phyloP scores from a whole-genome alignment of 2,329 filamentous ascomycete species.

The Mycosphaerella sp. region DNA sequence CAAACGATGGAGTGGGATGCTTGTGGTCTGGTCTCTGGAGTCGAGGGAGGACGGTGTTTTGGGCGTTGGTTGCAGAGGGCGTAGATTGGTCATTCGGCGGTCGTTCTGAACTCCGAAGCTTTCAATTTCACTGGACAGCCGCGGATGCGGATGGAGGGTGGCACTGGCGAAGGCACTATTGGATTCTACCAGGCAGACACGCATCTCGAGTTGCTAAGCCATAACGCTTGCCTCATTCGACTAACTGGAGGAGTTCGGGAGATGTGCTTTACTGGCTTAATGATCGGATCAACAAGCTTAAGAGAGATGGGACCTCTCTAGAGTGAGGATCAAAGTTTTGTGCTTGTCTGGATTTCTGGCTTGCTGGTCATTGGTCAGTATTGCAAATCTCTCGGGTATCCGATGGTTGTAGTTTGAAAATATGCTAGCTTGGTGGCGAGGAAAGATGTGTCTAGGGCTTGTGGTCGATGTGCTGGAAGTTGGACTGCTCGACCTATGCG shows the following conservation, averaged over 20 bases:
- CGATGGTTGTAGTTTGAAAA: not conserved
- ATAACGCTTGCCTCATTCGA: not conserved
- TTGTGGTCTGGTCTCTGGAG: not conserved
- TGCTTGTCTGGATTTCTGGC: slow-evolving; percentile 61
- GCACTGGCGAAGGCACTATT: slow-evolving; percentile 6
- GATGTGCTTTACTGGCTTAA: not conserved
- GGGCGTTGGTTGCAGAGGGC: not conserved
- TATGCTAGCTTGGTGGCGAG: not conserved
- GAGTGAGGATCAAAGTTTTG: slow-evolving; percentile 92
- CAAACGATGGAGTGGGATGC: not conserved
- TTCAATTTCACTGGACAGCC: slow-evolving; percentile 13
- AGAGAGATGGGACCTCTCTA: slow-evolving; percentile 68
- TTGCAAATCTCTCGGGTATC: not conserved
- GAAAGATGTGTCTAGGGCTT: not conserved
- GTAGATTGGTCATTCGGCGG: not conserved
- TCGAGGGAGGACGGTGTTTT: not conserved
- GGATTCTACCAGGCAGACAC: not conserved
- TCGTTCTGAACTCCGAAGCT: slow-evolving; percentile 18
- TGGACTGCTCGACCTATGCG: not conserved
- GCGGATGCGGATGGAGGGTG: not conserved
- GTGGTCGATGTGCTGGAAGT: slow-evolving; percentile 1
- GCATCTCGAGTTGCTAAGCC: not conserved
- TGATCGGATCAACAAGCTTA: slow-evolving; percentile 13
- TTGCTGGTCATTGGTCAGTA: slow-evolving; percentile 18
- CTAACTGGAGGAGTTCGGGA: not conserved